Conservation (phyloP, 106 monocot genomes). For the Acorus calamus region DNA sequence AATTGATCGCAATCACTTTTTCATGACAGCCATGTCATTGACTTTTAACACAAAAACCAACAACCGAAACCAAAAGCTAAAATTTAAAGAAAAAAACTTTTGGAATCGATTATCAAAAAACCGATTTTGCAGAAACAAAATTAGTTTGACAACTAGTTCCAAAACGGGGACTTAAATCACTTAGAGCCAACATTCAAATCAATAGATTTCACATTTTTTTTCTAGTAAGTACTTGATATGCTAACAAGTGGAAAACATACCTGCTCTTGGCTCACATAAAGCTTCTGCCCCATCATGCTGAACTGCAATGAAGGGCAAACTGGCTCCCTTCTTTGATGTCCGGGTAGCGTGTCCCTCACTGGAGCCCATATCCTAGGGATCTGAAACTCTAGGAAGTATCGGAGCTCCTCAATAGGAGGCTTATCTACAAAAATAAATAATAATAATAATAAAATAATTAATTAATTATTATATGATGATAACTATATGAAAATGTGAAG, state of each 20-base stretch:
- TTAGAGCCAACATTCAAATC: too few relatives aligned
- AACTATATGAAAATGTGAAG: background rate
- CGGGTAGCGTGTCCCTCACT: slow-evolving; percentile 42
- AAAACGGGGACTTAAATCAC: too few relatives aligned
- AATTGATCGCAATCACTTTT: too few relatives aligned
- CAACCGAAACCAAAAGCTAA: too few relatives aligned
- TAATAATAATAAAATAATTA: slow-evolving; percentile 4
- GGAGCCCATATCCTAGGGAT: slow-evolving; percentile 73
- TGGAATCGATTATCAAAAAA: too few relatives aligned
- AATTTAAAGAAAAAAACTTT: too few relatives aligned
- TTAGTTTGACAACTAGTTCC: too few relatives aligned
- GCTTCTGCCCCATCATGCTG: slow-evolving; percentile 83
- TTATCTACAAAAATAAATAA: slow-evolving; percentile 44
- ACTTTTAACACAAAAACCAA: too few relatives aligned
- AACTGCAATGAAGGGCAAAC: slow-evolving; percentile 83
- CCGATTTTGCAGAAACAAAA: too few relatives aligned
- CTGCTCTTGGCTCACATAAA: slow-evolving; percentile 90
- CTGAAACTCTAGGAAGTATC: slow-evolving; percentile 84
- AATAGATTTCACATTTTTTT: too few relatives aligned
- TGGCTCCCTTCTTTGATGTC: slow-evolving; percentile 72
- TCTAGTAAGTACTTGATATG: background rate
- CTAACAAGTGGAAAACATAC: slow-evolving; percentile 13
- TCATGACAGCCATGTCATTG: too few relatives aligned
- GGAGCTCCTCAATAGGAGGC: slow-evolving; percentile 77
- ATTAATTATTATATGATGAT: background rate